Conservation (phyloP, 768 basidiomycete species). For the Roridomyces roridus region DNA sequence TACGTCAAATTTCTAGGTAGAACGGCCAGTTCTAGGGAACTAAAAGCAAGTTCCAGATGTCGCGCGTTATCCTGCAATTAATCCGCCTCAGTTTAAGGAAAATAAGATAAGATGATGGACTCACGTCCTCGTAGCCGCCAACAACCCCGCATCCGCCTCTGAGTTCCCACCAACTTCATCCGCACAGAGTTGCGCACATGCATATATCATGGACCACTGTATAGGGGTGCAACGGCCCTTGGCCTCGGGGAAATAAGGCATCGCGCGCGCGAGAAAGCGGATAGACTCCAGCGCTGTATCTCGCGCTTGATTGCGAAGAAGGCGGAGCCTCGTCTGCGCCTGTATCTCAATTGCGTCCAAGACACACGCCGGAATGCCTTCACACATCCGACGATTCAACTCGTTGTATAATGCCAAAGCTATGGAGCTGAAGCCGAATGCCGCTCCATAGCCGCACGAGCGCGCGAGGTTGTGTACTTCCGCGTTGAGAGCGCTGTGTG, state of each 20-base stretch:
- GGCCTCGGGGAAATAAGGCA: conserved; percentile 5
- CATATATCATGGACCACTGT: background rate
- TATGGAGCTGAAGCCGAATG: conserved; percentile 1
- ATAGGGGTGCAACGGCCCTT: conserved; percentile 6
- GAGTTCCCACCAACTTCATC: too few relatives aligned
- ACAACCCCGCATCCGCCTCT: too few relatives aligned
- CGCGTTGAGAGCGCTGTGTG: too few relatives aligned
- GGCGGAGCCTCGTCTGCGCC: background rate
- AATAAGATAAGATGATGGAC: background rate
- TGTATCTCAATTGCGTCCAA: too few relatives aligned
- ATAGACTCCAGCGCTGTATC: background rate
- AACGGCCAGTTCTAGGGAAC: too few relatives aligned
- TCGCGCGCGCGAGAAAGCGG: background rate
- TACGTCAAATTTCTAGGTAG: too few relatives aligned
- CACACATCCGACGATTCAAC: conserved; percentile 1
- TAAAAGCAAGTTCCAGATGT: too few relatives aligned
- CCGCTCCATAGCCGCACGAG: background rate
- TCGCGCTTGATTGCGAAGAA: conserved; percentile 7
- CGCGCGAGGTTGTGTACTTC: background rate
- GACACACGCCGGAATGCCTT: background rate
- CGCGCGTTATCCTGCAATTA: too few relatives aligned
- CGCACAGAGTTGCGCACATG: conserved; percentile 14
- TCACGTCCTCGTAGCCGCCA: background rate
- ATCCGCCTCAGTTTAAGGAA: too few relatives aligned
- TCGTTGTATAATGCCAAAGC: conserved; percentile 15